Evolutionary conservation across 177 flowering plant genomes (phyloP), one percentile per base, ranked within the genome.

Genomic region (Tripterygium wilfordii): DNA sequence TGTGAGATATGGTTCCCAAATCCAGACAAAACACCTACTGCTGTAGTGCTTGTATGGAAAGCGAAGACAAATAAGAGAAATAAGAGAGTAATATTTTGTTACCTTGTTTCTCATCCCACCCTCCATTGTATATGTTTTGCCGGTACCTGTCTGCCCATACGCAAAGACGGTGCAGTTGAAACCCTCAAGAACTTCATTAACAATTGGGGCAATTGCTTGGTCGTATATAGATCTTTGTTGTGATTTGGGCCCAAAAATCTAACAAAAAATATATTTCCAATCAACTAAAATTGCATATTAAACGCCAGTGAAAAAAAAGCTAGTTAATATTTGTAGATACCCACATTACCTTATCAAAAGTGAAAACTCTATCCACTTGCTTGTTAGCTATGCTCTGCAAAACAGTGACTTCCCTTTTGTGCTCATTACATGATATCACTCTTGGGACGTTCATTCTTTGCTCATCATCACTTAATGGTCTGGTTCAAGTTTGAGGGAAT

Each of bases 71-170:
- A n/a, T n/a, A n/a, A n/a, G n/a, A n/a, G n/a, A n/a, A n/a, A n/a
- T n/a, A n/a, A n/a, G n/a, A n/a, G n/a, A n/a, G n/a, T n/a, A n/a
- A n/a, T n/a, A n/a, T 1, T 10, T 36, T 3, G 42, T 29, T 70
- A 85, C 94, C 91, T 88, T 88, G 19, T 62, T 77, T 66, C 76
- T 77, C 76, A 74, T 70, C 21, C 79, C 95, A 20, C 96, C 96
- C 56, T 85, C 96, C 96, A 88, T 88, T 33, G 95, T 88, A 44
- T 83, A 88, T 12, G 96, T 88, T 72, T 85, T 88, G 8, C 96
- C 96, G 0, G 90, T 85, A 45, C 96, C 94, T 13, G 96, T 88
- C 57, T 88, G 96, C 28, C 96, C 95, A 54, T 88, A 88, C 3
- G 96, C 95, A 66, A 88, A 88, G 42, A 88, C 79, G 18, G 95